Conservation (phyloP, 768 basidiomycete genomes). For the Boletus rufocinnamomeus region DNA sequence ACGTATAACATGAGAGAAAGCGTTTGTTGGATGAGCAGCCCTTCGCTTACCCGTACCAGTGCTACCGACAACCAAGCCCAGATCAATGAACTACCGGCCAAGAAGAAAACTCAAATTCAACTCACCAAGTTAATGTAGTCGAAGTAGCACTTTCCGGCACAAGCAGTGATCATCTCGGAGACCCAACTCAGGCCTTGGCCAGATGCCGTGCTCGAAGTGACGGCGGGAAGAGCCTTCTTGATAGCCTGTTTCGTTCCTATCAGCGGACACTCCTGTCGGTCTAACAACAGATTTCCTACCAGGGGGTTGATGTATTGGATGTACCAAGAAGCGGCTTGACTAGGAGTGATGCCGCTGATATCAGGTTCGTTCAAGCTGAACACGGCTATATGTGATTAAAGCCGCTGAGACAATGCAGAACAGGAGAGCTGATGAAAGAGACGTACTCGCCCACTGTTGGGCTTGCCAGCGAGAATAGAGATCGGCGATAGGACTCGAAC, state of each 20-base stretch:
- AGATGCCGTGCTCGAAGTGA: constrained; percentile 35
- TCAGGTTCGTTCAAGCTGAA: constrained; percentile 43
- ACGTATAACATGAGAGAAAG: constrained; percentile 5
- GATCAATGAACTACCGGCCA: background rate
- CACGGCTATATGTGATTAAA: constrained; percentile 23
- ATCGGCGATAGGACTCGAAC: constrained; percentile 37
- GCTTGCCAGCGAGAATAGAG: constrained; percentile 35
- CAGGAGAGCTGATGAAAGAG: background rate
- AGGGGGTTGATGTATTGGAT: constrained; percentile 39
- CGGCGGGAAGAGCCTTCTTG: constrained; percentile 41
- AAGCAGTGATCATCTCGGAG: constrained; percentile 37
- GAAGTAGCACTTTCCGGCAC: constrained; percentile 37
- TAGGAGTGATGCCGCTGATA: constrained; percentile 30
- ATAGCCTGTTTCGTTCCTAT: constrained; percentile 27
- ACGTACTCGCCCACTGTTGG: constrained; percentile 37
- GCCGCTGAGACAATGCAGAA: background rate
- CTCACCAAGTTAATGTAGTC: constrained; percentile 40
- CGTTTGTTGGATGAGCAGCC: background rate
- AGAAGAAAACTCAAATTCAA: background rate
- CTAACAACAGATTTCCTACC: constrained; percentile 22
- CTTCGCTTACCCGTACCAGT: constrained; percentile 33
- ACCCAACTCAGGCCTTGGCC: constrained; percentile 41
- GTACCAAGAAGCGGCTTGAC: constrained; percentile 39
- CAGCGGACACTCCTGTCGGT: background rate
- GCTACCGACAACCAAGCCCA: constrained; percentile 9